A percentile compares a stretch with the other conserved stretches of the same genome.
These are phyloP conservation scores for Blastobotrys chiropterorum DNA, from an alignment of 805 yeast genomes.

Conservation along the genomic window DNA sequence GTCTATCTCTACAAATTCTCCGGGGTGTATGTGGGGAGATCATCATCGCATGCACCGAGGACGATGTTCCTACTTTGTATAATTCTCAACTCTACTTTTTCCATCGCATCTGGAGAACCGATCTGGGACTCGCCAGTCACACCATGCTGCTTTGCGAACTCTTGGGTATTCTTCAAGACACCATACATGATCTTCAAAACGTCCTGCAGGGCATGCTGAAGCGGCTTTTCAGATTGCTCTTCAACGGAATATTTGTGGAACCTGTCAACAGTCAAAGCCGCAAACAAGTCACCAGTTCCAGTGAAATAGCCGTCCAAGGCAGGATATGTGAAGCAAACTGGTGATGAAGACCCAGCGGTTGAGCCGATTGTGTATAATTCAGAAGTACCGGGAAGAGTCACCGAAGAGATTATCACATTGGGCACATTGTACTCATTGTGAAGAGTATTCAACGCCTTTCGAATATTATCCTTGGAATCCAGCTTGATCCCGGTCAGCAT, in stretches of 20 bases:
- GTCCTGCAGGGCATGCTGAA: slow-evolving; percentile 33
- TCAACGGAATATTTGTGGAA: slow-evolving; percentile 14
- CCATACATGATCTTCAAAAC: slow-evolving; percentile 40
- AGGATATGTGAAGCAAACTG: slow-evolving; percentile 45
- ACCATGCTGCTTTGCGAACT: slow-evolving; percentile 10
- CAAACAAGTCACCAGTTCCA: slow-evolving; percentile 90
- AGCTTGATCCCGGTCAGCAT: slow-evolving; percentile 52
- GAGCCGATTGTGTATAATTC: slow-evolving; percentile 43
- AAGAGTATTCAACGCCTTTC: slow-evolving; percentile 41
- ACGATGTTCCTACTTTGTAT: slow-evolving; percentile 47
- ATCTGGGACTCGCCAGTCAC: slow-evolving; percentile 15
- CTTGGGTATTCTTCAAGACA: slow-evolving; percentile 34
- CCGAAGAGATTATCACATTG: slow-evolving; percentile 63
- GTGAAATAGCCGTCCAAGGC: slow-evolving; percentile 77
- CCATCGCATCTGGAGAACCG: slow-evolving; percentile 52
- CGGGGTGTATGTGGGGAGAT: background rate
- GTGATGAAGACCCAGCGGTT: slow-evolving; percentile 15
- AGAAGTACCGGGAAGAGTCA: slow-evolving; percentile 30
- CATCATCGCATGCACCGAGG: background rate
- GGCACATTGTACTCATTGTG: slow-evolving; percentile 46
- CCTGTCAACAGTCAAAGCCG: slow-evolving; percentile 69
- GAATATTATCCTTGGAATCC: slow-evolving; percentile 34
- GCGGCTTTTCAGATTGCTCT: slow-evolving; percentile 19
- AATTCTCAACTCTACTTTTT: slow-evolving; percentile 64
- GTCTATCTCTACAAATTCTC: background rate